These are phyloP conservation scores for Teratosphaeria destructans DNA, from an alignment of 2,329 filamentous ascomycete species.

Conservation along the genomic window DNA sequence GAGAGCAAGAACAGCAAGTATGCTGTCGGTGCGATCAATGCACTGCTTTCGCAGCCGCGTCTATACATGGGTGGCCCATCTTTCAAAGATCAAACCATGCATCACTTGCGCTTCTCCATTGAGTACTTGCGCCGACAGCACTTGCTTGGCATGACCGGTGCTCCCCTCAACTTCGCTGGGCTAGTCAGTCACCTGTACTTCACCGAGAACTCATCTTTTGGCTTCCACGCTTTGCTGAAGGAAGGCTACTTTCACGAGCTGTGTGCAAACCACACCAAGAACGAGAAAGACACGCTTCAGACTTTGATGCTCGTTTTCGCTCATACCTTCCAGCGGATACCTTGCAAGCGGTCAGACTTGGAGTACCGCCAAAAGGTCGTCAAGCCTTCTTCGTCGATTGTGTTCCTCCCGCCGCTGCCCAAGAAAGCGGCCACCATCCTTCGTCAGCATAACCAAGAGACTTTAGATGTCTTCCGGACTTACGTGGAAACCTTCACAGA, in stretches of 20 bases:
- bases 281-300: slow-evolving; percentile 41
- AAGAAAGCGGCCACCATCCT: slow-evolving; percentile 46
- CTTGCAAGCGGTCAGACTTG: slow-evolving; percentile 36
- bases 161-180: slow-evolving; percentile 62
- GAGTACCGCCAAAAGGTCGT: slow-evolving; percentile 40
- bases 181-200: slow-evolving; percentile 65
- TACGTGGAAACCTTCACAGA: slow-evolving; percentile 61
- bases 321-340: slow-evolving; percentile 58
- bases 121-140: slow-evolving; percentile 64
- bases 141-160: slow-evolving; percentile 51
- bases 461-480: slow-evolving; percentile 53
- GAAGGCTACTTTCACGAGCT: slow-evolving; percentile 59
- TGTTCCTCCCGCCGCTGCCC: slow-evolving; percentile 57
- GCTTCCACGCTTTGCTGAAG: slow-evolving; percentile 64
- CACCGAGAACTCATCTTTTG: slow-evolving; percentile 64
- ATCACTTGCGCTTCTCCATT: slow-evolving; percentile 71
- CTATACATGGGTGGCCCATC: slow-evolving; percentile 61
- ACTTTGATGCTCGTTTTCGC: slow-evolving; percentile 58
- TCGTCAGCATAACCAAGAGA: slow-evolving; percentile 52
- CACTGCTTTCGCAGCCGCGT: slow-evolving; percentile 58
- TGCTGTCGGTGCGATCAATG: slow-evolving; percentile 52
- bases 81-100: slow-evolving; percentile 58
- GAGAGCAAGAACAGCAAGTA: slow-evolving; percentile 54
- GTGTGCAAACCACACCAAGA: slow-evolving; percentile 46
- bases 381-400: slow-evolving; percentile 50